Conservation (phyloP, 2,329 filamentous ascomycete species). For the Parasarocladium wereldwijsianum region DNA sequence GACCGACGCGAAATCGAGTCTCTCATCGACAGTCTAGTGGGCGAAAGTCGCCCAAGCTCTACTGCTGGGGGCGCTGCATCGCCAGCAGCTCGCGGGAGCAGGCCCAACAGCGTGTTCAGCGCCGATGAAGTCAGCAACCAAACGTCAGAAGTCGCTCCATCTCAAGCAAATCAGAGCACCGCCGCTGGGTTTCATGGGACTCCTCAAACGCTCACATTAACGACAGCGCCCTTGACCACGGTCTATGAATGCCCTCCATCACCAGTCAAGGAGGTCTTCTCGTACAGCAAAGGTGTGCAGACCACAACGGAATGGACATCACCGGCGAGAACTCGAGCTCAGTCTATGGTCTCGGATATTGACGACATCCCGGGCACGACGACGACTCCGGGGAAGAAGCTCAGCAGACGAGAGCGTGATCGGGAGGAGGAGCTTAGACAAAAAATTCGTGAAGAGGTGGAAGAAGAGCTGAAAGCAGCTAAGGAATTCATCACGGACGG, state of each 20-base stretch:
- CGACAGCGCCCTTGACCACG: conserved; percentile 57
- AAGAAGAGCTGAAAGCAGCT: conserved; percentile 72
- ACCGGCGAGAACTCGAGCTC: conserved; percentile 29
- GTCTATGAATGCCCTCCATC: conserved; percentile 70
- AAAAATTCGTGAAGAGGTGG: conserved; percentile 75
- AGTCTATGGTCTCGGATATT: conserved; percentile 37
- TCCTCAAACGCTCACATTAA: conserved; percentile 48
- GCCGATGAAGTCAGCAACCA: conserved; percentile 68
- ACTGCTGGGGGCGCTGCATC: conserved; percentile 49
- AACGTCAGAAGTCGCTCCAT: conserved; percentile 34
- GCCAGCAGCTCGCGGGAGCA: conserved; percentile 52
- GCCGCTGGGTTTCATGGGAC: no score
- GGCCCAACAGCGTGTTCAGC: conserved; percentile 77
- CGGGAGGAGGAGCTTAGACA: conserved; percentile 80
- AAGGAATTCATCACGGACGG: conserved; percentile 42
- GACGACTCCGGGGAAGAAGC: conserved; percentile 52
- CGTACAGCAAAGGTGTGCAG: conserved; percentile 94
- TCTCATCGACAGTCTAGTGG: conserved; percentile 72
- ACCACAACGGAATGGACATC: conserved; percentile 63
- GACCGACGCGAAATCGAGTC: conserved; percentile 66
- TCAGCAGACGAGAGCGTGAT: conserved; percentile 66
- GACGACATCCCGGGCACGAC: conserved; percentile 41
- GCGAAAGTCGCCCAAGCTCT: conserved; percentile 59
- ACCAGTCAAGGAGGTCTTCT: conserved; percentile 70
- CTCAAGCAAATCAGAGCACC: conserved; percentile 11